These are phyloP conservation scores for Sarcodon sp. DNA, from an alignment of 768 basidiomycete species.

Conservation along the genomic window DNA sequence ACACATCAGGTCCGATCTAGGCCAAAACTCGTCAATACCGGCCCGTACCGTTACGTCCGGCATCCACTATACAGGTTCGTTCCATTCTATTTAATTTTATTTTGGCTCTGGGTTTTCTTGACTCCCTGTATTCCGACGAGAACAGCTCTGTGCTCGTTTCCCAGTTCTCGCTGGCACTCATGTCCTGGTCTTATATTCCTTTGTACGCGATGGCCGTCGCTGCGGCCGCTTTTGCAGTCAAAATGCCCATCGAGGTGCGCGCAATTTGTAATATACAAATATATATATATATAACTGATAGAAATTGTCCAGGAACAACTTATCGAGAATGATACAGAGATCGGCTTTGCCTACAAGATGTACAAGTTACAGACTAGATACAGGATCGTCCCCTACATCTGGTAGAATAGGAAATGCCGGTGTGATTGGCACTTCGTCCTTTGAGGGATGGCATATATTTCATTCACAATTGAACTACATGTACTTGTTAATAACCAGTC, in stretches of 20 bases:
- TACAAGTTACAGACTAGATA: not conserved
- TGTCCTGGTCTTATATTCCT: not conserved
- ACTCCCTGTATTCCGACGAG: not conserved
- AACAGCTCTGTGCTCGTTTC: not conserved
- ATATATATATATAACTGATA: not conserved
- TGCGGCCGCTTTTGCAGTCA: not conserved
- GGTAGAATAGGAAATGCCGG: not conserved
- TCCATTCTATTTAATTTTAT: not conserved
- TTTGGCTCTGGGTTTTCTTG: not conserved
- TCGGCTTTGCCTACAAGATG: not conserved
- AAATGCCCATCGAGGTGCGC: not conserved
- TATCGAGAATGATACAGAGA: not conserved
- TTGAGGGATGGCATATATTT: too few relatives aligned
- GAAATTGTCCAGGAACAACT: not conserved
- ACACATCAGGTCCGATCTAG: not conserved
- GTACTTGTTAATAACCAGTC: too few relatives aligned
- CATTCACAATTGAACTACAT: too few relatives aligned
- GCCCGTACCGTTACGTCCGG: constrained; percentile 15
- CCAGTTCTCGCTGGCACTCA: not conserved
- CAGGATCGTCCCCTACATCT: not conserved
- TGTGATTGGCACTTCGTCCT: too few relatives aligned
- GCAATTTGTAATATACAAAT: not conserved
- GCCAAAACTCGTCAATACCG: constrained; percentile 13
- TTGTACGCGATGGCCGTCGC: not conserved
- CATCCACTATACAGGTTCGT: constrained; percentile 15